Base-by-base conservation (phyloP, 2,329 filamentous ascomycete genomes). In the Beauveria caledonica region DNA sequence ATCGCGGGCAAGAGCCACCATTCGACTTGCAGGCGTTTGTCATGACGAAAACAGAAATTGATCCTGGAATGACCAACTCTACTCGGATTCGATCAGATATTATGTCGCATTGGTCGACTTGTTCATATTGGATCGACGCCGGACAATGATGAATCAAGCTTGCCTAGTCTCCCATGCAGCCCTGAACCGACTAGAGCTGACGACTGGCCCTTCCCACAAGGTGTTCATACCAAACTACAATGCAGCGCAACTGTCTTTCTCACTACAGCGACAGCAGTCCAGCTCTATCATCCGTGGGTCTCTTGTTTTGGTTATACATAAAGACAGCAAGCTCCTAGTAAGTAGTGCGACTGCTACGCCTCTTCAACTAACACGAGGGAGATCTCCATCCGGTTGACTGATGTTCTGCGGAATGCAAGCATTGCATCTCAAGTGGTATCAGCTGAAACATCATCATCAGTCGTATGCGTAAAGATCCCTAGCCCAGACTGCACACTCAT, bases 381-480 rank as follows among this genome's bases (percentile, higher is more conserved):
- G 60, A 53, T 61, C 27, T 52, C 60, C 5, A 52, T 61, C 9
- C 45, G 60, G 15, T 39, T 61, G 19, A 61, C 46, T n/a, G 60
- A 61, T 45, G 29, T 58, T 39, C 23, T 61, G 36, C 53, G 46
- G 10, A 61, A 23, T 40, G 29, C 49, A 11, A 40, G 23, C 15
- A 36, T n/a, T 21, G 17, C 46, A 3, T 25, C 54, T 8, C 36
- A 61, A 25, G 23, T 61, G 9, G 48, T 61, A 15, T 50, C 60
- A 40, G 23, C 40, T 4, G 36, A 70, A 17, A 65, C 63, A 33
- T 42, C 60, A 13, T 54, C 61, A 3, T 60, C 62, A 5, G 57
- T 64, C 42, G 58, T 76, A 7, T 64, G 63, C 23, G 58, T 76
- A 17, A 63, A 60, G 8, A 62, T 71, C 5, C 65, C 67, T 3